Evolutionary conservation across 1,139 yeast species (phyloP).

Genomic region (Entelexis paramagnoliae): DNA sequence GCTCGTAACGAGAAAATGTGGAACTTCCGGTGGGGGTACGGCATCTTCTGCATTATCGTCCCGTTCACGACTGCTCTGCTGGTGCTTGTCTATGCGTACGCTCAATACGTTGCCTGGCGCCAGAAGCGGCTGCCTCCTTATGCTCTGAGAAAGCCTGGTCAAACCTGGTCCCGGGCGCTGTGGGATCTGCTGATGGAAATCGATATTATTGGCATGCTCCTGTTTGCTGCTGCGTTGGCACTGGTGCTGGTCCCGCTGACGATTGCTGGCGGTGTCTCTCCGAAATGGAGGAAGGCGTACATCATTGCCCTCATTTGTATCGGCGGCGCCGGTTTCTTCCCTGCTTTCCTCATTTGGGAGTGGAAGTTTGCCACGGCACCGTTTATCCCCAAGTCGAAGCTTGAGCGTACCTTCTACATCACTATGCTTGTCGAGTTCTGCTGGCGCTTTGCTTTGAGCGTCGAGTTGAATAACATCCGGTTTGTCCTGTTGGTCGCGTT

Average conservation of each 20-base stretch:
- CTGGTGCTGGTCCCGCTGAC: constrained; percentile 43
- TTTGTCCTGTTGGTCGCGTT: constrained; percentile 55
- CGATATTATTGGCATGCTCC: constrained; percentile 46
- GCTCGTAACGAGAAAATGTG: neutral
- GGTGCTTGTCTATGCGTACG: constrained; percentile 8
- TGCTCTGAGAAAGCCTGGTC: constrained; percentile 1
- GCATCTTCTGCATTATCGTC: constrained; percentile 69
- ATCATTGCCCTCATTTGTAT: constrained; percentile 56
- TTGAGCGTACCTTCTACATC: constrained; percentile 60
- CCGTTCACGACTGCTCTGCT: constrained; percentile 33
- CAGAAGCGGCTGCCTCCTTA: constrained; percentile 9
- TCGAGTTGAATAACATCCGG: constrained; percentile 59
- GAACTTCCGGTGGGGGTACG: constrained; percentile 61
- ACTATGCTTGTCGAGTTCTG: constrained; percentile 46
- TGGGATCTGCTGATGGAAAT: constrained; percentile 38
- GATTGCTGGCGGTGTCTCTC: constrained; percentile 48
- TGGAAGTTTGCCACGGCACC: constrained; percentile 41
- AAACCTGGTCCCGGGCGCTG: constrained; percentile 5
- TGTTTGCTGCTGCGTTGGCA: constrained; percentile 45
- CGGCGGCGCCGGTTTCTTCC: constrained; percentile 49
- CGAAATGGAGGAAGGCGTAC: constrained; percentile 46
- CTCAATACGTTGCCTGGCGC: constrained; percentile 11
- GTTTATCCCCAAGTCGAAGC: constrained; percentile 44
- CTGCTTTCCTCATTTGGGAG: constrained; percentile 47
- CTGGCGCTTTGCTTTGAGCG: constrained; percentile 49